Percentiles rank a stretch among this genome's conserved stretches.
Conservation (phyloP, 73 alveolate species). For the Paramecium primaurelia region DNA sequence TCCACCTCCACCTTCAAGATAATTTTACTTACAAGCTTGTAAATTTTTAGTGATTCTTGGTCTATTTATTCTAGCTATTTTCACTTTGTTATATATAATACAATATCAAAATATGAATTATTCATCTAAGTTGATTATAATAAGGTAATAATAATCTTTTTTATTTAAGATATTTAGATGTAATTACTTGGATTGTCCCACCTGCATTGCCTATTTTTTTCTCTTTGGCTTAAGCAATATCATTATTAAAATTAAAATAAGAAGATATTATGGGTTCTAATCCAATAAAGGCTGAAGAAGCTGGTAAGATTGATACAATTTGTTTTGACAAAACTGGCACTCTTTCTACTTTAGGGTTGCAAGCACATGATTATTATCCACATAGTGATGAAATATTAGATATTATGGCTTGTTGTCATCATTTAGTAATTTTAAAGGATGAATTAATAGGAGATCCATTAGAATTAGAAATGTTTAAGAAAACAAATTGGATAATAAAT, state of each 20-base stretch:
- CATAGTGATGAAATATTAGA: background rate
- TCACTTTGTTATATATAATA: background rate
- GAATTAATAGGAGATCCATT: slow-evolving; percentile 59
- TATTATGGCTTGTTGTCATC: slow-evolving; percentile 51
- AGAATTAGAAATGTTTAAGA: slow-evolving; percentile 56
- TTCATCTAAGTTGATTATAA: background rate
- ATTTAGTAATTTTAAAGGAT: background rate
- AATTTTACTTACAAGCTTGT: slow-evolving; percentile 29
- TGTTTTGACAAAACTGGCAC: slow-evolving; percentile 65
- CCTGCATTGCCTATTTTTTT: slow-evolving; percentile 57
- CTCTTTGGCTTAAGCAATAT: slow-evolving; percentile 9
- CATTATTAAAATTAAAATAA: background rate
- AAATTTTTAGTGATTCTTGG: slow-evolving; percentile 29
- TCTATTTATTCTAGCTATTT: background rate
- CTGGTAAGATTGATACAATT: slow-evolving; percentile 43
- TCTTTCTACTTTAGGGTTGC: slow-evolving; percentile 33
- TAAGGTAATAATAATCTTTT: background rate
- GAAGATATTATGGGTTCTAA: slow-evolving; percentile 23
- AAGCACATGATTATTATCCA: slow-evolving; percentile 8
- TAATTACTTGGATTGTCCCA: slow-evolving; percentile 47
- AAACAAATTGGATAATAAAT: background rate
- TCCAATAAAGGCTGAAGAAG: slow-evolving; percentile 35
- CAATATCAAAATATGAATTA: background rate
- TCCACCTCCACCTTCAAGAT: slow-evolving; percentile 18
- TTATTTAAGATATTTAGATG: slow-evolving; percentile 22